phyloP scores from a whole-genome alignment of 495 filamentous ascomycete species.

The Annulohypoxylon stygium region DNA sequence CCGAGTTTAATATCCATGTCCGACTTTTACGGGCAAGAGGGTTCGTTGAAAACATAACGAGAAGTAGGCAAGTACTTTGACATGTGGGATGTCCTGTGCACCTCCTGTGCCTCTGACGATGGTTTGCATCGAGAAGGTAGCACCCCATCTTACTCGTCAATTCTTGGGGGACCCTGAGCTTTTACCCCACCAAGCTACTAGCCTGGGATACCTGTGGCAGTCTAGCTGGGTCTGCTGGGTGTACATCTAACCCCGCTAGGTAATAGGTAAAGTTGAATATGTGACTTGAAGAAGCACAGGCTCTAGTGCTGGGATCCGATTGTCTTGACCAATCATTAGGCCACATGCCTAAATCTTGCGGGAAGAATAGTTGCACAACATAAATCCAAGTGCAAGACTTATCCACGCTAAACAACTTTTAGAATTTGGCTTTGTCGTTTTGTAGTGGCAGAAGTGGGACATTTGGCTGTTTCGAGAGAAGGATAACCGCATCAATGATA shows the following conservation, averaged over 20 bases:
- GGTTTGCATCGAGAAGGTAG: constrained; percentile 31
- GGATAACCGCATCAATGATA: neutral
- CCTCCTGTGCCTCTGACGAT: constrained; percentile 12
- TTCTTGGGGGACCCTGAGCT: constrained; percentile 33
- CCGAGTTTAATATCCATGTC: neutral
- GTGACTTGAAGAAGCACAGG: constrained; percentile 12
- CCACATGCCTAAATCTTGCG: constrained; percentile 45
- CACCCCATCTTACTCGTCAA: constrained; percentile 22
- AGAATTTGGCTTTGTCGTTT: neutral
- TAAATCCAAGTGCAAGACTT: constrained; percentile 9
- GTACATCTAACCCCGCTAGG: constrained; percentile 30
- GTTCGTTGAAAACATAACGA: neutral
- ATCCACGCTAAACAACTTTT: constrained; percentile 28
- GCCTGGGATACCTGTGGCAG: neutral
- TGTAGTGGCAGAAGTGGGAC: constrained; percentile 6
- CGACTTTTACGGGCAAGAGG: neutral
- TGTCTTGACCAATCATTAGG: constrained; percentile 47
- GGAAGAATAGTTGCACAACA: constrained; percentile 27
- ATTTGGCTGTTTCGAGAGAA: constrained; percentile 6
- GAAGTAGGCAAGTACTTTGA: neutral
- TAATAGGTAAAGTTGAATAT: constrained; percentile 25
- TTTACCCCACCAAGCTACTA: constrained; percentile 30
- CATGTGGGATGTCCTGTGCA: constrained; percentile 2
- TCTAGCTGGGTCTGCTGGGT: neutral
- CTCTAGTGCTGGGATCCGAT: constrained; percentile 11